Conservation (phyloP, 2,329 filamentous ascomycete genomes). For the Colletotrichum salicis region DNA sequence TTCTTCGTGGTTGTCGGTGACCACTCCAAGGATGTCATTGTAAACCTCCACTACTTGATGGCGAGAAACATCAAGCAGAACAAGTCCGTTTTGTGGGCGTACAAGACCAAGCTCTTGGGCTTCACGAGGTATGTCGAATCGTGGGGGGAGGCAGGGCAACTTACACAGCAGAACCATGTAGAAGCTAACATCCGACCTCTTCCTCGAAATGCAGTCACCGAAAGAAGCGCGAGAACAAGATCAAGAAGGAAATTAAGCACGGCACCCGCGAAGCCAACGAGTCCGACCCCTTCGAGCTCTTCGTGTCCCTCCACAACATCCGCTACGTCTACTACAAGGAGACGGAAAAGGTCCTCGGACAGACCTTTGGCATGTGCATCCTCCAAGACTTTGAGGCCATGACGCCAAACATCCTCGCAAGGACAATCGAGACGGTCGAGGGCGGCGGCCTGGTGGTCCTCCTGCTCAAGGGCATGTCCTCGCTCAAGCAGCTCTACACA, state of each 20-base stretch:
- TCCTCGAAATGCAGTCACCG: conserved; percentile 72
- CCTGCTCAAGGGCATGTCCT: conserved; percentile 94
- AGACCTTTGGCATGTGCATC: conserved; percentile 98
- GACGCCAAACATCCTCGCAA: conserved; percentile 94
- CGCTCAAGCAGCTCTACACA: conserved; percentile 95
- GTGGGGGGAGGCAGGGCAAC: neutral
- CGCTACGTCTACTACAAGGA: conserved; percentile 99
- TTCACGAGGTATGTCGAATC: conserved; percentile 75
- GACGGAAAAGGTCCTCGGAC: conserved; percentile 97
- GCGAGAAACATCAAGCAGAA: conserved; percentile 87
- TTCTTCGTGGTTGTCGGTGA: conserved; percentile 98
- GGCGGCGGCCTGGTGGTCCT: conserved; percentile 92
- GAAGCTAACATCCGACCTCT: conserved; percentile 10
- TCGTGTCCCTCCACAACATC: conserved; percentile 95
- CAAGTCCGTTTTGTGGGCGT: conserved; percentile 97
- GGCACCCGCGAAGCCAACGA: conserved; percentile 91
- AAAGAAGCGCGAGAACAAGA: conserved; percentile 97
- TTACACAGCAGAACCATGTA: neutral
- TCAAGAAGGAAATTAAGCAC: conserved; percentile 97
- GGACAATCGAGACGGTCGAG: conserved; percentile 97
- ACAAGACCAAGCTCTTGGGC: conserved; percentile 96
- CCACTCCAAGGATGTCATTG: conserved; percentile 94
- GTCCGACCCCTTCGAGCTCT: conserved; percentile 96
- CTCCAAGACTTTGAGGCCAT: conserved; percentile 98
- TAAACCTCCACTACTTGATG: conserved; percentile 92